Percentiles rank a stretch among this genome's conserved stretches.
These are phyloP conservation scores for Eucommia ulmoides DNA, from an alignment of 257 asterid species.

Conservation along the genomic window DNA sequence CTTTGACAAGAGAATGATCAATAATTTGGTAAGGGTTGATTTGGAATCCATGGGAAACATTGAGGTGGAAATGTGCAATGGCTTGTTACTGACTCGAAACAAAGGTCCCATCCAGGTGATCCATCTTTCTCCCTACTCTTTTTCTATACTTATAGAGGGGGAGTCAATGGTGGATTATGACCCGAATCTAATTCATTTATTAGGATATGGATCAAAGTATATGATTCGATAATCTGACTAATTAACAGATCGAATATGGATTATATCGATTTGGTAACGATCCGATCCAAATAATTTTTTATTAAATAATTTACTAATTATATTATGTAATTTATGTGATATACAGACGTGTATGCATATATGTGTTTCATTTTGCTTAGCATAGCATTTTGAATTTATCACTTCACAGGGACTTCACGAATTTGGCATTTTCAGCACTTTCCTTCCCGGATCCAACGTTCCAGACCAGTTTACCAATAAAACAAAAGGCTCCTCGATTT, in stretches of 20 bases:
- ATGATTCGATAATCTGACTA: too few relatives aligned
- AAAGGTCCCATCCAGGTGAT: slow-evolving; percentile 4
- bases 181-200: too few relatives aligned
- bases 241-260: too few relatives aligned
- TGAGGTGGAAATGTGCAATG: slow-evolving; percentile 6
- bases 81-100: not conserved
- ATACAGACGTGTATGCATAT: too few relatives aligned
- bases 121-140: not conserved
- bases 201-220: too few relatives aligned
- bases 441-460: not conserved
- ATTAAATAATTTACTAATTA: too few relatives aligned
- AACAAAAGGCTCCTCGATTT: not conserved
- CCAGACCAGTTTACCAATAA: slow-evolving; percentile 2
- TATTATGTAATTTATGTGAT: not conserved
- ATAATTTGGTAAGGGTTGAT: slow-evolving; percentile 1
- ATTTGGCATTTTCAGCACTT: slow-evolving; percentile 10
- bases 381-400: not conserved
- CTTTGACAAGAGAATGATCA: not conserved
- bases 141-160: too few relatives aligned
- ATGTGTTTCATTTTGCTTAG: not conserved
- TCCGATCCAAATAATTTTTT: too few relatives aligned
- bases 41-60: not conserved
- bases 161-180: too few relatives aligned
- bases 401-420: slow-evolving; percentile 4
- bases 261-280: too few relatives aligned